These are phyloP conservation scores for Bacidia gigantensis DNA, from an alignment of 495 filamentous ascomycete species.

Conservation along the genomic window DNA sequence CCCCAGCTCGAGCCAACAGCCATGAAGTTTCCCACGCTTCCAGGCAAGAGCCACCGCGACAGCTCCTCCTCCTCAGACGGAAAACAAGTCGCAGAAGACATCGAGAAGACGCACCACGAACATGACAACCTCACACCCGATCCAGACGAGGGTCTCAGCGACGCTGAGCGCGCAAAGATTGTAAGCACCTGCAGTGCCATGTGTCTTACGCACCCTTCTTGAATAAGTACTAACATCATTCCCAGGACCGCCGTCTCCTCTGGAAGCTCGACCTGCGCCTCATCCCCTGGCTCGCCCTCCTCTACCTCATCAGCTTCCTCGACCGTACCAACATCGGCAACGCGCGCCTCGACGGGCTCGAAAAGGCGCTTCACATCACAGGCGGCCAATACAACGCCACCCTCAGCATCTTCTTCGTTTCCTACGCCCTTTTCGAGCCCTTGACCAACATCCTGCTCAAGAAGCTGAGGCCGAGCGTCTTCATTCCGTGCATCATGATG, in stretches of 20 bases:
- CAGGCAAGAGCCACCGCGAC: conserved; percentile 11
- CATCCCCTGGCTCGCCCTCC: conserved; percentile 71
- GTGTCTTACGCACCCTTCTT: background rate
- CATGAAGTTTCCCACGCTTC: too few species aligned
- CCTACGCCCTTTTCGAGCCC: conserved; percentile 77
- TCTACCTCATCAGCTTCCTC: conserved; percentile 77
- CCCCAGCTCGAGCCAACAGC: too few species aligned
- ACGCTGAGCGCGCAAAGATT: conserved; percentile 50
- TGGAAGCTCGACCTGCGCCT: conserved; percentile 57
- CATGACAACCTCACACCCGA: conserved; percentile 32
- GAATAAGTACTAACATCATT: background rate
- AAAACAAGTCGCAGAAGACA: conserved; percentile 9
- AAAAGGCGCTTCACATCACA: conserved; percentile 49
- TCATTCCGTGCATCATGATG: conserved; percentile 46
- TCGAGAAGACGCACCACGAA: background rate
- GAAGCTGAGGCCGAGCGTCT: conserved; percentile 55
- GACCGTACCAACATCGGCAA: conserved; percentile 72
- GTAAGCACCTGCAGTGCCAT: conserved; percentile 30
- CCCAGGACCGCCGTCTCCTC: conserved; percentile 53
- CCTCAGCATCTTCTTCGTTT: conserved; percentile 83
- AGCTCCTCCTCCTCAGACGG: conserved; percentile 19
- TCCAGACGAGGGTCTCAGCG: conserved; percentile 54
- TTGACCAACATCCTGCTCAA: conserved; percentile 82
- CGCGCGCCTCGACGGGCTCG: conserved; percentile 66
- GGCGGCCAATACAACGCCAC: conserved; percentile 60